Conservation (phyloP, 495 filamentous ascomycete genomes). For the Aspergillus heteromorphus region DNA sequence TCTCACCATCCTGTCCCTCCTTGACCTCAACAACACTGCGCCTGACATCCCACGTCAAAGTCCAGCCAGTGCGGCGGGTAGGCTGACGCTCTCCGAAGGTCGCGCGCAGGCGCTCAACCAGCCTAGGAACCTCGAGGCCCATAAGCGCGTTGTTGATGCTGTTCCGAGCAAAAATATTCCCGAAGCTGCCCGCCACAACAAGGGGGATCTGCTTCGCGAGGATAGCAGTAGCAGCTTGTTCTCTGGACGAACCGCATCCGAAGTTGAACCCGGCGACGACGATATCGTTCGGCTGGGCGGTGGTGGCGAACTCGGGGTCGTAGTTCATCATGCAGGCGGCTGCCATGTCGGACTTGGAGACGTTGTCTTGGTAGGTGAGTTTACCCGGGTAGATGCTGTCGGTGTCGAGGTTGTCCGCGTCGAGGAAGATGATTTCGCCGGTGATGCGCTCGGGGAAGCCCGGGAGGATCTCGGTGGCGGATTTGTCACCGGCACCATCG, state of each 20-base stretch:
- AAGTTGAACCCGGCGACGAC: constrained; percentile 50
- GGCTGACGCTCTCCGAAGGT: constrained; percentile 44
- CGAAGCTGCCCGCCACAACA: constrained; percentile 79
- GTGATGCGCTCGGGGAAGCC: constrained; percentile 48
- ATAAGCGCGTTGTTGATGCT: constrained; percentile 91
- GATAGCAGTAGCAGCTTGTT: constrained; percentile 90
- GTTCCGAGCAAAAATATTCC: constrained; percentile 79
- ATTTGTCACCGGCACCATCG: constrained; percentile 18
- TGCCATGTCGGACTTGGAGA: constrained; percentile 72
- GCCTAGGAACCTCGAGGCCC: constrained; percentile 71
- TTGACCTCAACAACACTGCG: constrained; percentile 61
- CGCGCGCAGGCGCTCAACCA: constrained; percentile 65
- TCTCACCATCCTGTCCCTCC: constrained; percentile 57
- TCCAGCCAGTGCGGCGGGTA: constrained; percentile 88
- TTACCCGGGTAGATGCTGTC: constrained; percentile 82
- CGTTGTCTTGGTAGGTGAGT: constrained; percentile 84
- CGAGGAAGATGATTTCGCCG: constrained; percentile 51
- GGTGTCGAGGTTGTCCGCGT: constrained; percentile 51
- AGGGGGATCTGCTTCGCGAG: constrained; percentile 72
- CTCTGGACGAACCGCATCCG: constrained; percentile 49
- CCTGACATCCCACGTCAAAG: constrained; percentile 75
- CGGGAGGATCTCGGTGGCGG: constrained; percentile 43
- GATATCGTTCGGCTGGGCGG: constrained; percentile 65
- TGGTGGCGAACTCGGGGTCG: constrained; percentile 58
- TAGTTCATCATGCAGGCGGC: constrained; percentile 92